Conservation (phyloP, 495 filamentous ascomycete species). For the Cercophora scortea region DNA sequence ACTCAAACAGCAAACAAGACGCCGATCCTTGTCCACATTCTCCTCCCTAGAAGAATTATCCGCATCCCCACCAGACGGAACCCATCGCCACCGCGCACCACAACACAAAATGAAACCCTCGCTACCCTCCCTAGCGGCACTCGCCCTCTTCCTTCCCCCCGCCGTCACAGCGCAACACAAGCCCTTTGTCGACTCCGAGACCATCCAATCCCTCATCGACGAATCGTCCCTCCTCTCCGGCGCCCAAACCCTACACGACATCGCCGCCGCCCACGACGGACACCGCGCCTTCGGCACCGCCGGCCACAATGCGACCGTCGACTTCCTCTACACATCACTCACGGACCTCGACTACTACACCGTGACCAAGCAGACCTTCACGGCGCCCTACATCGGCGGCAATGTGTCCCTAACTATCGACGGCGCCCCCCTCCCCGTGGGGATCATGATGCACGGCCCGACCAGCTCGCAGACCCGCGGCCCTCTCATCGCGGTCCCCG, state of each 20-base stretch:
- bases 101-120: too few species aligned
- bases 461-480: constrained; percentile 32
- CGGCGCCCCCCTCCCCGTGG: constrained; percentile 15
- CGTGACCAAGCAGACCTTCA: constrained; percentile 52
- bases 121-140: too few species aligned
- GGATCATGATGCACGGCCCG: constrained; percentile 34
- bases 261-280: constrained; percentile 25
- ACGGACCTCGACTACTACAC: constrained; percentile 47
- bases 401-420: constrained; percentile 28
- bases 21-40: too few species aligned
- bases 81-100: too few species aligned
- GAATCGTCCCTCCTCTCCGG: constrained; percentile 32
- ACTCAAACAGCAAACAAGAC: too few species aligned
- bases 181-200: constrained; percentile 11
- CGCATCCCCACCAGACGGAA: too few species aligned
- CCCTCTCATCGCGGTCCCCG: constrained; percentile 39
- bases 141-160: too few species aligned
- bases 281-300: constrained; percentile 53
- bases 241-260: constrained; percentile 35
- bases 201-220: constrained; percentile 29
- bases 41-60: too few species aligned
- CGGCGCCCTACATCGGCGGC: constrained; percentile 23
- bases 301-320: constrained; percentile 57
- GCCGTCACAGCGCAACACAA: background rate
- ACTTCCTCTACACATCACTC: constrained; percentile 51